A percentile compares a stretch with the other conserved stretches of the same genome.
phyloP scores from a whole-genome alignment of 2,329 filamentous ascomycete species.

The Colletotrichum gloeosporioides region DNA sequence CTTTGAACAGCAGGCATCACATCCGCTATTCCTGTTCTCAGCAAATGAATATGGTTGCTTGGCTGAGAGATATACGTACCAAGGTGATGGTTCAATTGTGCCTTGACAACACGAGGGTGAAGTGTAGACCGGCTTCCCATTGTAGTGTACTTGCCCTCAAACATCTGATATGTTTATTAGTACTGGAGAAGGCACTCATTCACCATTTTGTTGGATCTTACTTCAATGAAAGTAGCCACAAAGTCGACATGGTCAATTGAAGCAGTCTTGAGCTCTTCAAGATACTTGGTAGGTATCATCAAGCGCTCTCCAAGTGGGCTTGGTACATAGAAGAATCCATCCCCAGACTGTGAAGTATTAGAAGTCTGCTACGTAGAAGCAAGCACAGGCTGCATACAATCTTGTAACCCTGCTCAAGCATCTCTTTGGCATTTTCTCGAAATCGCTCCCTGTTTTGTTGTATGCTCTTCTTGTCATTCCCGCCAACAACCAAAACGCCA shows the following conservation, averaged over 20 bases:
- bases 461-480: not conserved
- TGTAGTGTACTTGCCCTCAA: conserved; percentile 35
- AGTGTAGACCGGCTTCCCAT: conserved; percentile 32
- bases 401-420: not conserved
- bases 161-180: conserved; percentile 24
- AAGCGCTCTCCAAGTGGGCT: conserved; percentile 30
- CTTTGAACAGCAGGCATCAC: not conserved
- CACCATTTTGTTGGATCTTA: not conserved
- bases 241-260: conserved; percentile 31
- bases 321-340: conserved; percentile 27
- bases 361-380: not conserved
- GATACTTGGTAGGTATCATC: conserved; percentile 30
- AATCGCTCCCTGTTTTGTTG: not conserved
- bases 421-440: not conserved
- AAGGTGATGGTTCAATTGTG: conserved; percentile 26
- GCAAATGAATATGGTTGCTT: not conserved
- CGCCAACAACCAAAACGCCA: not conserved
- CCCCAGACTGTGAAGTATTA: not conserved
- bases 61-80: not conserved
- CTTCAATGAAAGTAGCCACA: conserved; percentile 28
- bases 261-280: conserved; percentile 31
- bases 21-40: not conserved
- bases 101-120: conserved; percentile 30
- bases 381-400: not conserved
- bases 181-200: not conserved